Percentiles rank a stretch among this genome's conserved stretches.
Conservation (phyloP, 225 moss, liverwort and hornwort genomes). For the Pleurozium schreberi region DNA sequence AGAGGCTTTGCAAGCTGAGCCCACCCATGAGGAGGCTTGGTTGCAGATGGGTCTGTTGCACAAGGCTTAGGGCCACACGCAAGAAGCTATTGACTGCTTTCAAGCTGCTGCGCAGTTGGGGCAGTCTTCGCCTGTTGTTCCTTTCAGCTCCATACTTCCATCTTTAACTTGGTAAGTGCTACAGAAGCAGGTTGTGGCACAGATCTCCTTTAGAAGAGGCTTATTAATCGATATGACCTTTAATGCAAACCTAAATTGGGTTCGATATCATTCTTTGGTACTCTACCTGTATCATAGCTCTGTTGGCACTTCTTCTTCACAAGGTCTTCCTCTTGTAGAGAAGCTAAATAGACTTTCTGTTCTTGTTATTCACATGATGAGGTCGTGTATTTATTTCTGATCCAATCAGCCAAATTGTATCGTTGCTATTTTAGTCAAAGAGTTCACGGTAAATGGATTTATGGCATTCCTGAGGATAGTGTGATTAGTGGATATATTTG, state of each 20-base stretch:
- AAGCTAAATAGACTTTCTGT: background rate
- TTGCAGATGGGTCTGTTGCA: conserved; percentile 83
- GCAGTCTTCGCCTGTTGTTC: conserved; percentile 74
- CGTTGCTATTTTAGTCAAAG: background rate
- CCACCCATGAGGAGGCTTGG: conserved; percentile 77
- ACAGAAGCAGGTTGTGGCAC: background rate
- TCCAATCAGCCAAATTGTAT: background rate
- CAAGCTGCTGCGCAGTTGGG: conserved; percentile 77
- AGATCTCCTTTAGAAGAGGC: background rate
- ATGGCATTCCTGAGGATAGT: background rate
- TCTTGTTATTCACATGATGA: background rate
- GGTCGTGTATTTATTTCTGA: background rate
- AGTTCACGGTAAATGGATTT: background rate
- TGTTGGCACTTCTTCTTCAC: background rate
- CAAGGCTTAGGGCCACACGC: conserved; percentile 64
- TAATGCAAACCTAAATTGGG: background rate
- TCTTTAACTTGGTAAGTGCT: conserved; percentile 66
- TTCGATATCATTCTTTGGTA: conserved; percentile 10
- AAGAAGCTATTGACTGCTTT: conserved; percentile 82
- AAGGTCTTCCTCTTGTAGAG: background rate
- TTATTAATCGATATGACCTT: background rate
- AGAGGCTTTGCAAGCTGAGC: conserved; percentile 81
- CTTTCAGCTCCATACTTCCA: conserved; percentile 59
- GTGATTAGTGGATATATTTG: background rate
- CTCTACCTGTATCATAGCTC: conserved; percentile 18